phyloP scores from a whole-genome alignment of 2,329 filamentous ascomycete genomes.

The Stemphylium beticola region DNA sequence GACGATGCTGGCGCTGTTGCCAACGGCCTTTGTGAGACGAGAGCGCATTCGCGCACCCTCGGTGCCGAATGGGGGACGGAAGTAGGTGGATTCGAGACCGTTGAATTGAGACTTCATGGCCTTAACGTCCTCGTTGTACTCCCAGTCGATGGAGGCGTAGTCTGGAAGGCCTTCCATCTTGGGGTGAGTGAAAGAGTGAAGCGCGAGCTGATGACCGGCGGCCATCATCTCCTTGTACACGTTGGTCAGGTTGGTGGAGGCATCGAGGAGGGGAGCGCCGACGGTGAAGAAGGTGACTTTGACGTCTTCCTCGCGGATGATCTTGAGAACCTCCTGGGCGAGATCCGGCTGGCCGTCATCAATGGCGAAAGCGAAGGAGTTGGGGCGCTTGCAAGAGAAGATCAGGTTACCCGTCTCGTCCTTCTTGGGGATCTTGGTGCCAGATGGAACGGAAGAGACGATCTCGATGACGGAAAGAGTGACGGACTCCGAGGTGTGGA shows the following conservation, averaged over 20 bases:
- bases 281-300: slow-evolving; percentile 76
- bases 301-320: slow-evolving; percentile 66
- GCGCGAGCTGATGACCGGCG: slow-evolving; percentile 70
- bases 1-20: slow-evolving; percentile 62
- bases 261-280: slow-evolving; percentile 65
- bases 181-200: slow-evolving; percentile 74
- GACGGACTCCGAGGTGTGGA: slow-evolving; percentile 60
- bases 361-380: slow-evolving; percentile 75
- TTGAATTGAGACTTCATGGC: slow-evolving; percentile 52
- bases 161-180: slow-evolving; percentile 65
- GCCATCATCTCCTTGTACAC: slow-evolving; percentile 69
- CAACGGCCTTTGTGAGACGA: slow-evolving; percentile 59
- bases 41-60: slow-evolving; percentile 71
- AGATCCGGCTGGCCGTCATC: slow-evolving; percentile 69
- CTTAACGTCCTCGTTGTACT: slow-evolving; percentile 63
- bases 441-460: slow-evolving; percentile 59
- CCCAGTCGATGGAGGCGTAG: slow-evolving; percentile 65
- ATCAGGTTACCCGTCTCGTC: slow-evolving; percentile 66
- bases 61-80: slow-evolving; percentile 72
- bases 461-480: slow-evolving; percentile 67
- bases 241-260: slow-evolving; percentile 64
- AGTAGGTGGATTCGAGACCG: slow-evolving; percentile 57
- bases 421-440: slow-evolving; percentile 63
- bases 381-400: slow-evolving; percentile 69
- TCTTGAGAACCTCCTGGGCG: slow-evolving; percentile 66